These are phyloP conservation scores for Lasiodiplodia sp. DNA, from an alignment of 2,329 filamentous ascomycete species.

Conservation along the genomic window DNA sequence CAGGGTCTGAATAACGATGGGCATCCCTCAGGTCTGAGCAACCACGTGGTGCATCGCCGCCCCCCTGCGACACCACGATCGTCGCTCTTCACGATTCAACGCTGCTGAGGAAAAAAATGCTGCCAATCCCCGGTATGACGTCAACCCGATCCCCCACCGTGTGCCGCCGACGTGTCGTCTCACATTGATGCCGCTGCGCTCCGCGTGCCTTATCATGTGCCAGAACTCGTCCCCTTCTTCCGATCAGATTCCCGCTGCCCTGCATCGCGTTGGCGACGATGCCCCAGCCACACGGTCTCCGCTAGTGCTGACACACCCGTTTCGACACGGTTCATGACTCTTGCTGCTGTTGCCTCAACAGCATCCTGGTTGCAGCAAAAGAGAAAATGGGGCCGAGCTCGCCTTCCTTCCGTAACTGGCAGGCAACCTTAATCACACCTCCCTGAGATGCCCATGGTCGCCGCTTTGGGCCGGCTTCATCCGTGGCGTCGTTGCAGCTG, in stretches of 20 bases:
- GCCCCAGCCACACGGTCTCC: slow-evolving; percentile 7
- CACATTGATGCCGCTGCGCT: slow-evolving; percentile 24
- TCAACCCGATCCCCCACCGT: slow-evolving; percentile 3
- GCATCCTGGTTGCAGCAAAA: not conserved
- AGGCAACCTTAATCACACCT: slow-evolving; percentile 25
- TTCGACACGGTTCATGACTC: slow-evolving; percentile 18
- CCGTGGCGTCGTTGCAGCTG: not conserved
- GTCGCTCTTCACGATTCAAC: slow-evolving; percentile 3
- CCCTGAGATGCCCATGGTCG: not conserved
- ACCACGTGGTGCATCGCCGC: slow-evolving; percentile 21
- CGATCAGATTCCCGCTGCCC: not conserved
- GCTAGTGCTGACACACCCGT: slow-evolving; percentile 12
- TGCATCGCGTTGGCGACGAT: not conserved
- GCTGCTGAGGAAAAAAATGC: slow-evolving; percentile 1
- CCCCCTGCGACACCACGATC: slow-evolving; percentile 25
- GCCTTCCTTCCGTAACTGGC: slow-evolving; percentile 18
- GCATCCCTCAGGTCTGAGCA: slow-evolving; percentile 21
- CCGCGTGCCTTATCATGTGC: slow-evolving; percentile 19
- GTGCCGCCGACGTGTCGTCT: slow-evolving; percentile 15
- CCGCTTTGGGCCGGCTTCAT: not conserved
- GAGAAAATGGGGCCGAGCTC: slow-evolving; percentile 17
- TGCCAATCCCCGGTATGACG: slow-evolving; percentile 17
- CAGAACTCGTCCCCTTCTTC: not conserved
- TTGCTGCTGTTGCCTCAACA: not conserved
- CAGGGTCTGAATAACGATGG: slow-evolving; percentile 21